Percentiles rank a stretch among this genome's conserved stretches.
Conservation (phyloP, 805 yeast species). For the Kuraishia ogatae region DNA sequence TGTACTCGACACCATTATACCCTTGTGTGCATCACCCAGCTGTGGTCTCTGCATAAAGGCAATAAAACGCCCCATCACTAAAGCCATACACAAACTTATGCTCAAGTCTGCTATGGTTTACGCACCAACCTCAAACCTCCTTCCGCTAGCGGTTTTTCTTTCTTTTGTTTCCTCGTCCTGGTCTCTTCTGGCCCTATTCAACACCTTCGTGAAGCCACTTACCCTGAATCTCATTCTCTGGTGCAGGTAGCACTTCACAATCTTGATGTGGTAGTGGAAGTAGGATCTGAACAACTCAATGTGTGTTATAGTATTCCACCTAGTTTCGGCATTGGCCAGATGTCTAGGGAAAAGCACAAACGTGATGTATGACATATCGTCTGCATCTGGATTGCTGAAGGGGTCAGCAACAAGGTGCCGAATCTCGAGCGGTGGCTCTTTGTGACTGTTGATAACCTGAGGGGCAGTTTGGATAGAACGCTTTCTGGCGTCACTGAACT, state of each 20-base stretch:
- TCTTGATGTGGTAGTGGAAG: constrained; percentile 97
- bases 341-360: constrained; percentile 81
- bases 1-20: too few species aligned
- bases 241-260: constrained; percentile 97
- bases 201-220: constrained; percentile 85
- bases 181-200: constrained; percentile 96
- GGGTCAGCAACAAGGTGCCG: constrained; percentile 30
- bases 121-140: constrained; percentile 43
- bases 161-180: constrained; percentile 50
- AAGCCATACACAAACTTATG: too few species aligned
- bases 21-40: too few species aligned
- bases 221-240: constrained; percentile 97
- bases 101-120: too few species aligned
- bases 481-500: constrained; percentile 92
- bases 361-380: constrained; percentile 38
- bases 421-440: constrained; percentile 89
- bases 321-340: constrained; percentile 44
- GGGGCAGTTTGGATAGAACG: constrained; percentile 97
- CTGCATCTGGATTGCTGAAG: constrained; percentile 25
- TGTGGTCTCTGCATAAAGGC: too few species aligned
- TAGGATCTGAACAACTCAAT: constrained; percentile 90
- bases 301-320: constrained; percentile 85
- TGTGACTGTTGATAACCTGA: constrained; percentile 85
- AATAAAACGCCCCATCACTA: too few species aligned
- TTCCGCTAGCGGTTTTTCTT: constrained; percentile 66